Conservation (phyloP, 352 stramenopile species). For the Phytophthora syringae region DNA sequence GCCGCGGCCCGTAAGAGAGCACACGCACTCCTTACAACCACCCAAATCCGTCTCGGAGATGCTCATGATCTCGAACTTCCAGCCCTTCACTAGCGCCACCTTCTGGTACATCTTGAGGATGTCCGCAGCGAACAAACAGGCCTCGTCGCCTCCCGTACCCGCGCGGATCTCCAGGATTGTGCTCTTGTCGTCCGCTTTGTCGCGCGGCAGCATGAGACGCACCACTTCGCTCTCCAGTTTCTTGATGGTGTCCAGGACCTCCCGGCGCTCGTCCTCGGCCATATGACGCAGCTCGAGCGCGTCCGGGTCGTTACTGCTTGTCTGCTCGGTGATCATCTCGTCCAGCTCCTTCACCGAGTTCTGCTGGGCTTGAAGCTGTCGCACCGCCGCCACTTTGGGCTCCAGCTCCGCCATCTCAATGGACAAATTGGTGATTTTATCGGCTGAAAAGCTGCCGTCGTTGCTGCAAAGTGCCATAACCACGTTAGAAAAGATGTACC, state of each 20-base stretch:
- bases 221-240: slow-evolving; percentile 70
- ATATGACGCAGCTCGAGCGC: slow-evolving; percentile 73
- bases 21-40: slow-evolving; percentile 86
- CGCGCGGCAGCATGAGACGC: slow-evolving; percentile 78
- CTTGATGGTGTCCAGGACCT: slow-evolving; percentile 59
- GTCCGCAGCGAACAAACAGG: slow-evolving; percentile 95
- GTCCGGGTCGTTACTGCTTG: slow-evolving; percentile 53
- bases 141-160: slow-evolving; percentile 96
- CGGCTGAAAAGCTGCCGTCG: slow-evolving; percentile 72
- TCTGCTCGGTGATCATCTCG: slow-evolving; percentile 77
- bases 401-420: slow-evolving; percentile 88
- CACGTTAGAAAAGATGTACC: slow-evolving; percentile 7
- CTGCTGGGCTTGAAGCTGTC: slow-evolving; percentile 89
- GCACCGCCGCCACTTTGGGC: slow-evolving; percentile 70
- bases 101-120: slow-evolving; percentile 95
- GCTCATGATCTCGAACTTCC: slow-evolving; percentile 92
- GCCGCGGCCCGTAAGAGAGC: slow-evolving; percentile 65
- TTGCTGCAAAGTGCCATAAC: slow-evolving; percentile 52
- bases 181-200: slow-evolving; percentile 94
- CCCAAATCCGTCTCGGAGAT: slow-evolving; percentile 85
- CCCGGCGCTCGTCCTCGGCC: slow-evolving; percentile 76
- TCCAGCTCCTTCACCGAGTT: slow-evolving; percentile 91
- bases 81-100: slow-evolving; percentile 82
- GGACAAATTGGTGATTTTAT: slow-evolving; percentile 80
- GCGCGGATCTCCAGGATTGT: slow-evolving; percentile 97